These are phyloP conservation scores for Microbotryum scabiosae DNA, from an alignment of 1,284 basidiomycete genomes.

Conservation along the genomic window DNA sequence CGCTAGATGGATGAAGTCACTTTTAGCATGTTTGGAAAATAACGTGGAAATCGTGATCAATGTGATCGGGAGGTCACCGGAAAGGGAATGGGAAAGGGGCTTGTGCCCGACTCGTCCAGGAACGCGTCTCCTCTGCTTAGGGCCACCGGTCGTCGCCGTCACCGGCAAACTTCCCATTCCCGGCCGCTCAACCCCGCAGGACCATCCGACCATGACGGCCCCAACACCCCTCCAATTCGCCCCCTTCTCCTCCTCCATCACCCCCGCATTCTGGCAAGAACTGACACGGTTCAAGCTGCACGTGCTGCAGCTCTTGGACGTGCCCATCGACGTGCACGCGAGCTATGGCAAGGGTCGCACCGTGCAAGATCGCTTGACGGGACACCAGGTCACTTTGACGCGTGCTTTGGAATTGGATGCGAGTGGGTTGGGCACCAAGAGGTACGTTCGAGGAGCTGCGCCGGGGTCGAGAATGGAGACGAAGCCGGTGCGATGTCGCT, in stretches of 20 bases:
- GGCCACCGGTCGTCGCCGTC: not conserved
- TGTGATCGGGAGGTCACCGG: too few species aligned
- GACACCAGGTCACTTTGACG: constrained; percentile 37
- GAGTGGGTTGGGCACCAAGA: constrained; percentile 47
- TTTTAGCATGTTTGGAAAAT: too few species aligned
- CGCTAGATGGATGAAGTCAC: too few species aligned
- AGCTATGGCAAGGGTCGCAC: constrained; percentile 63
- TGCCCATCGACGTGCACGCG: constrained; percentile 55
- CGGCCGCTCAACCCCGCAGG: not conserved
- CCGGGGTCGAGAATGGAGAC: too few species aligned
- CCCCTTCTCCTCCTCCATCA: constrained; percentile 74
- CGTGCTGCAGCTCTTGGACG: constrained; percentile 73
- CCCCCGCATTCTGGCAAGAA: constrained; percentile 88
- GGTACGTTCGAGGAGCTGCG: not conserved
- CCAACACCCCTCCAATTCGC: constrained; percentile 49
- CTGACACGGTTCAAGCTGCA: constrained; percentile 86
- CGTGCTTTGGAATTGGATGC: constrained; percentile 36
- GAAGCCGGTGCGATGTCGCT: not conserved
- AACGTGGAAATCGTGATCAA: too few species aligned
- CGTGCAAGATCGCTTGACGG: constrained; percentile 64
- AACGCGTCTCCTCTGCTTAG: not conserved
- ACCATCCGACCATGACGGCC: not conserved
- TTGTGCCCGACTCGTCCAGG: not conserved
- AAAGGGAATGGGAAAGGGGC: too few species aligned
- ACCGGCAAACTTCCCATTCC: not conserved